Evolutionary conservation across 495 filamentous ascomycete species (phyloP).

Genomic region (Chaetomium cochliodes): DNA sequence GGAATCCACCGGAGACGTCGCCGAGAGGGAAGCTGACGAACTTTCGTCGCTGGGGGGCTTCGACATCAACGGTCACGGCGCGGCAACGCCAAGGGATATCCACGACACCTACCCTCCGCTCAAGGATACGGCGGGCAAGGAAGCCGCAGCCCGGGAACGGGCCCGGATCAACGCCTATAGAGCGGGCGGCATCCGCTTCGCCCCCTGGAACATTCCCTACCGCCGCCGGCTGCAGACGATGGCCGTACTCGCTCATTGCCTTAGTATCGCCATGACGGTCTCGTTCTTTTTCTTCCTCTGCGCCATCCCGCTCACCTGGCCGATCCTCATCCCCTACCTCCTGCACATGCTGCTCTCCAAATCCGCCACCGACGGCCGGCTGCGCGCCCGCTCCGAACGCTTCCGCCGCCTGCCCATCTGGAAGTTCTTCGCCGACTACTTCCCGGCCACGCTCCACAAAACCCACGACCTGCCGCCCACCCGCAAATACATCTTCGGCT

Average conservation of each 20-base stretch:
- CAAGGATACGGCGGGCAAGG: conserved; percentile 1
- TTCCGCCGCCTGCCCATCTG: conserved; percentile 74
- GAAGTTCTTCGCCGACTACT: conserved; percentile 90
- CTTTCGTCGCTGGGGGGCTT: neutral
- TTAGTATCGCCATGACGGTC: conserved; percentile 71
- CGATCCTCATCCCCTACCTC: conserved; percentile 84
- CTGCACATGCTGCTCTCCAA: conserved; percentile 79
- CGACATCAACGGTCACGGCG: neutral
- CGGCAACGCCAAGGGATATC: neutral
- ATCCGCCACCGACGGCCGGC: conserved; percentile 67
- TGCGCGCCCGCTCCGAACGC: conserved; percentile 69
- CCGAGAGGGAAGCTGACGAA: conserved; percentile 25
- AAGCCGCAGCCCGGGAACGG: conserved; percentile 24
- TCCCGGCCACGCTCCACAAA: conserved; percentile 83
- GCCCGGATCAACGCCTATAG: conserved; percentile 24
- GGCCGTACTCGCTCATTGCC: conserved; percentile 79
- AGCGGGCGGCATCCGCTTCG: conserved; percentile 64
- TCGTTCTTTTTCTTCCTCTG: conserved; percentile 89
- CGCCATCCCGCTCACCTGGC: conserved; percentile 88
- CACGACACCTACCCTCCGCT: conserved; percentile 27
- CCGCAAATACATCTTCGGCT: conserved; percentile 96
- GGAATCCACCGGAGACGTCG: conserved; percentile 25
- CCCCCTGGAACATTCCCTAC: conserved; percentile 82
- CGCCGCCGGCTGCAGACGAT: conserved; percentile 84
- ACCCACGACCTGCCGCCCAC: conserved; percentile 74